Evolutionary conservation across 78 protist genomes (phyloP), one percentile per base, ranked within the genome.

Genomic region (Dictyostelium firmibasis): DNA sequence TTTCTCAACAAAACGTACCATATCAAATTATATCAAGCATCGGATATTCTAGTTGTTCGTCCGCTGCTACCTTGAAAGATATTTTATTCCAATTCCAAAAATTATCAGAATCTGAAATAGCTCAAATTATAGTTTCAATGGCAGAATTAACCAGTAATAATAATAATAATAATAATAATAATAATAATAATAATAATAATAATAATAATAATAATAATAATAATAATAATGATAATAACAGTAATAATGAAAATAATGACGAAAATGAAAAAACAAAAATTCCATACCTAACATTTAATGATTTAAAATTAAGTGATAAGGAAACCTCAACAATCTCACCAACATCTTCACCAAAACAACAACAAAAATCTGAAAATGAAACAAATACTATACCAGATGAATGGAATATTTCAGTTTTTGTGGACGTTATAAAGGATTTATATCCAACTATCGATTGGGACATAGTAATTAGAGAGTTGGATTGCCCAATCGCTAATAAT

Each of bases 361-460:
- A 84, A 25, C n/a, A n/a, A n/a, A n/a, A n/a, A 23, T n/a, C 85
- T 44, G 67, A 57, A 57, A 57, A 57, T 57, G 67, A 57, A 57
- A 14, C 72, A 50, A 79, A 69, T 14, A 47, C 67, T 4, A 29
- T 64, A 35, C 29, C 93, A 0, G 35, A 43, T 29, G 60, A 36
- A 41, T 95, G 97, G 97, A 95, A 95, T 60, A 76, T 75, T 76
- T 9, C 76, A 10, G 74, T 91, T 16, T 91, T 96, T 70, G 92
- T 84, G 8, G 94, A 96, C 7, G 92, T 86, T 31, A 23, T 84
- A 20, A 75, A 86, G 35, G 97, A 95, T 14, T 29, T 95, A 35
- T 72, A 74, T 74, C 92, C 97, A 43, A 20, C 31, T 4, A 20
- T 96, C 18, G 84, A 77, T 29, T 96, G 97, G 97, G 41, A 92